A percentile compares a stretch with the other conserved stretches of the same genome.
phyloP scores from a whole-genome alignment of 1,284 basidiomycete genomes.

The Psilocybe mexicana region DNA sequence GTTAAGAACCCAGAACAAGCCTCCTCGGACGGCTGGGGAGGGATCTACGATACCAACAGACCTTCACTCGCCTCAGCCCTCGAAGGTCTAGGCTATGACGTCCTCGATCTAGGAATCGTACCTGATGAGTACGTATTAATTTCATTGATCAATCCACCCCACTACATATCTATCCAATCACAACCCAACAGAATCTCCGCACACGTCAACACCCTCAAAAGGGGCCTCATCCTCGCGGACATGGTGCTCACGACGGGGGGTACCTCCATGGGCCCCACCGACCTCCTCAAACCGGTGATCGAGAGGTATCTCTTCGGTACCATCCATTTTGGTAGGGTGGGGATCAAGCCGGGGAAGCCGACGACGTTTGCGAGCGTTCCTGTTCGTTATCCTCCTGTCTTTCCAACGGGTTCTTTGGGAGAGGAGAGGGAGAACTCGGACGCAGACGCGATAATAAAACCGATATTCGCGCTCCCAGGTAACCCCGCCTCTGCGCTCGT shows the following conservation, averaged over 20 bases:
- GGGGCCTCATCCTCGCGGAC: constrained; percentile 66
- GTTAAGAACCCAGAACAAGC: constrained; percentile 14
- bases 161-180: not conserved
- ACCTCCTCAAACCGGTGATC: constrained; percentile 85
- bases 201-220: constrained; percentile 58
- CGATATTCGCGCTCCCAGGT: constrained; percentile 83
- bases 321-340: constrained; percentile 79
- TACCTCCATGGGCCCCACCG: constrained; percentile 87
- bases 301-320: constrained; percentile 75
- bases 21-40: not conserved
- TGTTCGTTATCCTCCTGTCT: constrained; percentile 11
- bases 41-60: constrained; percentile 32
- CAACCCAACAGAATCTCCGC: constrained; percentile 49
- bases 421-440: not conserved
- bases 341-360: constrained; percentile 76
- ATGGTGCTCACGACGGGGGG: constrained; percentile 85
- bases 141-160: not conserved
- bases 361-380: constrained; percentile 86
- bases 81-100: constrained; percentile 73
- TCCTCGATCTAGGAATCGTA: constrained; percentile 81
- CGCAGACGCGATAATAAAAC: constrained; percentile 38
- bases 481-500: constrained; percentile 91
- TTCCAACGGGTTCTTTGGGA: not conserved
- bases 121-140: constrained; percentile 57
- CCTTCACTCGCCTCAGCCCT: constrained; percentile 75